A percentile compares a stretch with the other conserved stretches of the same genome.
Evolutionary conservation across 2,329 filamentous ascomycete species (phyloP).

Genomic region (Calonectria ilicicola): DNA sequence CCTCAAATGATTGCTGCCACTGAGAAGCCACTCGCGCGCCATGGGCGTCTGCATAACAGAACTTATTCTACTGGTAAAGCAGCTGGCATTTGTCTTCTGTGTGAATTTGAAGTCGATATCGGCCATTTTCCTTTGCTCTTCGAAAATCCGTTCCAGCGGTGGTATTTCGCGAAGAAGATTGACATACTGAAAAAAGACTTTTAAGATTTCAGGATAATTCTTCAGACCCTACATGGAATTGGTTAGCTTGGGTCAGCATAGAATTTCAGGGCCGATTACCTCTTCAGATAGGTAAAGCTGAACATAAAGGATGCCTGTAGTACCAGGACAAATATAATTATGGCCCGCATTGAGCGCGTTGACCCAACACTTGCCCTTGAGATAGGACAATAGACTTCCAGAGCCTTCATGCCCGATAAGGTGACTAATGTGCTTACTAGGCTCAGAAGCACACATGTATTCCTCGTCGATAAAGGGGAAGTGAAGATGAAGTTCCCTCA

Average conservation of each 20-base stretch:
- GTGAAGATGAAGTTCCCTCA: slow-evolving; percentile 80
- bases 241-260: slow-evolving; percentile 9
- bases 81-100: slow-evolving; percentile 90
- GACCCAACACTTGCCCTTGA: slow-evolving; percentile 92
- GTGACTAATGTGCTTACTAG: slow-evolving; percentile 87
- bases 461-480: slow-evolving; percentile 92
- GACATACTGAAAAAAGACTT: slow-evolving; percentile 91
- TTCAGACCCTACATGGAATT: slow-evolving; percentile 69
- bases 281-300: slow-evolving; percentile 86
- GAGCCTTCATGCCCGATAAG: slow-evolving; percentile 93
- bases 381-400: slow-evolving; percentile 89
- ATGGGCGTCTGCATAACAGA: slow-evolving; percentile 92
- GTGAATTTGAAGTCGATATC: slow-evolving; percentile 96
- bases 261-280: slow-evolving; percentile 54
- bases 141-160: slow-evolving; percentile 92
- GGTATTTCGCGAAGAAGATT: slow-evolving; percentile 83
- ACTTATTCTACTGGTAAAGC: slow-evolving; percentile 87
- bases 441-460: slow-evolving; percentile 80
- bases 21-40: slow-evolving; percentile 88
- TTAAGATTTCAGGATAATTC: slow-evolving; percentile 84
- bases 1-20: slow-evolving; percentile 79
- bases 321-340: slow-evolving; percentile 81
- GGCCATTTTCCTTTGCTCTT: slow-evolving; percentile 89
- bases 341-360: slow-evolving; percentile 84
- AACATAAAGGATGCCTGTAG: slow-evolving; percentile 81